These are phyloP conservation scores for Acanthamoeba sp. DNA, from an alignment of 208 protist genomes.

Conservation along the genomic window DNA sequence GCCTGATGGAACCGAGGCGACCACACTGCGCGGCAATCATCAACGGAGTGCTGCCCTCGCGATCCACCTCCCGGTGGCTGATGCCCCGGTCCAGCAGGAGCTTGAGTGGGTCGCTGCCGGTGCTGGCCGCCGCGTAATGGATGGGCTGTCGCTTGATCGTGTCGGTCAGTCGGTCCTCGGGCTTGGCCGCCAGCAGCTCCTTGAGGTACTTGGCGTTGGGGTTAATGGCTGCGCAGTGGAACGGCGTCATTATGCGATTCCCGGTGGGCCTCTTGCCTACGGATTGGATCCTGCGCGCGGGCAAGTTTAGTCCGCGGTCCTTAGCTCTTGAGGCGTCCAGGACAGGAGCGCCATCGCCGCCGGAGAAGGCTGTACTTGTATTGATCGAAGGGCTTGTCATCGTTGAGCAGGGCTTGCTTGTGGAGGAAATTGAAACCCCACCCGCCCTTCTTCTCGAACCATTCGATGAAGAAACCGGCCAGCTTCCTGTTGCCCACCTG, in stretches of 20 bases:
- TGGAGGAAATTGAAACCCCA: constrained; percentile 80
- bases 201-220: constrained; percentile 80
- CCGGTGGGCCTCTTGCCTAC: constrained; percentile 76
- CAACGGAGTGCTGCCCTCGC: constrained; percentile 48
- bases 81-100: constrained; percentile 47
- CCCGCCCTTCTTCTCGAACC: constrained; percentile 50
- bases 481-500: constrained; percentile 63
- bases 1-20: constrained; percentile 31
- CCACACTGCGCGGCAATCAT: constrained; percentile 67
- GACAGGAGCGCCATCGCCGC: background rate
- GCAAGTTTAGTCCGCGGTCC: background rate
- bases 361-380: background rate
- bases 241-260: constrained; percentile 65
- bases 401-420: background rate
- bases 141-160: constrained; percentile 15
- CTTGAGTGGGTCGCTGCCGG: background rate
- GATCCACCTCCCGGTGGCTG: constrained; percentile 37
- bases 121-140: constrained; percentile 78
- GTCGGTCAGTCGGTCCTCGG: constrained; percentile 52
- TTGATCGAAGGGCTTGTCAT: constrained; percentile 9
- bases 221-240: constrained; percentile 78
- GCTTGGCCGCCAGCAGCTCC: constrained; percentile 16
- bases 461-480: constrained; percentile 20
- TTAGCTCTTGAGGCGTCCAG: background rate
- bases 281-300: background rate